A percentile compares a stretch with the other conserved stretches of the same genome.
phyloP scores from a whole-genome alignment of 202 grass and related monocot species.

The Hordeum pubiflorum region DNA sequence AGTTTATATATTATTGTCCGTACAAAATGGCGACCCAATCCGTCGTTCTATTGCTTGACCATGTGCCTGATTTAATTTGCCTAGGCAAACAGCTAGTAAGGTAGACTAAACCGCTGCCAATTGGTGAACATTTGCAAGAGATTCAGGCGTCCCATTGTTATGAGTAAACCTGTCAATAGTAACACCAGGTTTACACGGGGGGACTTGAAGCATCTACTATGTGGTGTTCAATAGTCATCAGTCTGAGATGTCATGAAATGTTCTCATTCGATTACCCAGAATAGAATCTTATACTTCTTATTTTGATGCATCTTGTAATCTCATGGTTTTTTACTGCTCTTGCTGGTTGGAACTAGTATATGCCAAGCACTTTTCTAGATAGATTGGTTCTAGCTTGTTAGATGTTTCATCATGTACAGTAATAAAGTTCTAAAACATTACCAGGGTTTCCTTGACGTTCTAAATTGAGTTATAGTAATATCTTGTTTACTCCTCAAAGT shows the following conservation, averaged over 20 bases:
- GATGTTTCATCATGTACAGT: background rate
- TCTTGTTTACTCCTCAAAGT: background rate
- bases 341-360: background rate
- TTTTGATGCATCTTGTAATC: background rate
- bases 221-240: background rate
- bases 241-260: background rate
- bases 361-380: background rate
- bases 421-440: background rate
- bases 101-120: background rate
- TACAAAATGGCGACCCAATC: background rate
- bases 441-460: background rate
- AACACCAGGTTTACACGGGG: background rate
- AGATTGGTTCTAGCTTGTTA: background rate
- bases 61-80: background rate
- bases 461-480: background rate
- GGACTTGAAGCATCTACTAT: background rate
- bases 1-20: background rate
- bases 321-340: background rate
- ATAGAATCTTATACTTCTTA: background rate
- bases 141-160: background rate
- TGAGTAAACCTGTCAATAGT: background rate
- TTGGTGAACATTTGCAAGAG: background rate
- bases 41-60: background rate
- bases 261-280: background rate
- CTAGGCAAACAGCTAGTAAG: background rate